Evolutionary conservation across 116 monocot genomes (phyloP), one percentile per base, ranked within the genome.

Genomic region (Phalaenopsis hybrid): DNA sequence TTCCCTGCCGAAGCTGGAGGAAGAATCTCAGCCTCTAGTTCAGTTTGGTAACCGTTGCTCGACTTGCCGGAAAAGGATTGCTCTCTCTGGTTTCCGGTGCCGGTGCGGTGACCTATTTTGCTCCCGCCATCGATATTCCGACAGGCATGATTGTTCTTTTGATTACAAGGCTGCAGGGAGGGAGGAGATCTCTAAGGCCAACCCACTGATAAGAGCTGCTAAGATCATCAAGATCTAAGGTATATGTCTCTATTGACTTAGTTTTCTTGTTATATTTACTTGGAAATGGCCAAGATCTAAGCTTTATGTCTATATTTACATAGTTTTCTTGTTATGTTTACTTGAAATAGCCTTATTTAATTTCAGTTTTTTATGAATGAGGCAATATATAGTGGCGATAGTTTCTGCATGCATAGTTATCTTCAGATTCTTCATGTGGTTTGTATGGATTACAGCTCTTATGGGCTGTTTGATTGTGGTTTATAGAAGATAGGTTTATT

Each of bases 81-180:
- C 93, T 57, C 86, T 96, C 67, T 88, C 90, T 16, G 96, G 89
- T 8, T 96, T 96, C 86, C 86, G 96, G 72, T 96, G 96, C 89
- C 86, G 96, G 25, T 96, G 96, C 80, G 96, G 93, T 8, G 84
- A 93, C 20, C 87, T 96, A 28, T 96, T 96, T 78, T 96, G 96
- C 73, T 78, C 79, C 5, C 84, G 81, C 57, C 96, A 96, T 69
- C 89, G 96, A 43, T 89, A 96, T 81, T 91, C 93, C 6, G 93
- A 96, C 23, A 74, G 61, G 49, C 96, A 96, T 78, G 87, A 88
- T 63, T 96, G 96, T 82, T 92, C 93, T 21, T 96, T 87, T 46
- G 96, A 96, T 81, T 96, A 96, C 84, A 96, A 96, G 88, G 84
- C 93, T 13, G 85, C 87, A 6, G 96, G 90, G 28, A 86, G 91